Base-by-base conservation (phyloP, 331 rosid genomes). In the Quercus lobata region DNA sequence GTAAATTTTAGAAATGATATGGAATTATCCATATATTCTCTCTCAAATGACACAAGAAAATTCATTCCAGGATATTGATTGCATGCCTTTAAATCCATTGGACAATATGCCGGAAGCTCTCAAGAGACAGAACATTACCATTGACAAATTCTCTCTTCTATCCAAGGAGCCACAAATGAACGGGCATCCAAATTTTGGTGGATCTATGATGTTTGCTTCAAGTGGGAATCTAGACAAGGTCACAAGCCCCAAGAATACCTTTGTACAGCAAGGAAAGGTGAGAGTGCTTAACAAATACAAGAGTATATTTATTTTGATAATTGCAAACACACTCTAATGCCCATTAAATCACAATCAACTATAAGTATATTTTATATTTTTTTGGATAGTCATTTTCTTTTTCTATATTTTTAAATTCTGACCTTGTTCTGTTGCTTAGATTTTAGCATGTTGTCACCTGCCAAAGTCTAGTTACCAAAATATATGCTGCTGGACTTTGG, bases 31-130 rank as follows among this genome's bases (percentile, higher is more conserved):
- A 7, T 16, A 65, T 34, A 9, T 35, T 78, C 27, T 44, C 49
- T 74, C 41, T 69, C 29, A 54, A 37, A 56, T 88, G 58, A 88
- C 78, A 30, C 63, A 62, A 69, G 46, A 71, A 57, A 16, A 57
- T 81, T 71, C 62, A 75, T 81, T 53, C 14, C 86, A 92, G 97
- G 97, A 92, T 83, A 88, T 91, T 79, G 94, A 92, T 89, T 92
- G 97, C 85, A 92, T 92, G 97, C 97, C 97, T 66, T 78, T 70
- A 76, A 88, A 89, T 83, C 97, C 91, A 49, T 79, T 84, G 87
- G 94, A 92, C 69, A 89, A 89, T 78, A 85, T 89, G 91, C 96
- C 97, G 41, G 96, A 88, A 87, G 86, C 90, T 81, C 85, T 91
- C 60, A 91, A 87, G 87, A 57, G 87, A 79, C 91, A 86, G 76